These are phyloP conservation scores for Mallotus japonicus DNA, from an alignment of 441 rosid genomes.

Conservation along the genomic window DNA sequence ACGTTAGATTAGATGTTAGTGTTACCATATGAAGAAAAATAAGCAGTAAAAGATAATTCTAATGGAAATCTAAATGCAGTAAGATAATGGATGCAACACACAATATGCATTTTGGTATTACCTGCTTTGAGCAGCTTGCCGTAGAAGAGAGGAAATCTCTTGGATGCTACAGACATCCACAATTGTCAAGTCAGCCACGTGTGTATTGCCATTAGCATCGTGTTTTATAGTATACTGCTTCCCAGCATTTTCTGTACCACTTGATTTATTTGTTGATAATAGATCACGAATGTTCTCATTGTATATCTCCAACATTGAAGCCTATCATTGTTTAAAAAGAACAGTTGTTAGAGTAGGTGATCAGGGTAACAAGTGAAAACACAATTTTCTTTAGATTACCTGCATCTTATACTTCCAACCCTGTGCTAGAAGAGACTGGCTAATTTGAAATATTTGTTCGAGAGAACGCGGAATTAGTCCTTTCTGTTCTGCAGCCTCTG, in stretches of 20 bases:
- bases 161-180: conserved; percentile 76
- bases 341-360: conserved; percentile 2
- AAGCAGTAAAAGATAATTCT: neutral
- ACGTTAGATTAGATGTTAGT: neutral
- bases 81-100: too few species aligned
- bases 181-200: conserved; percentile 78
- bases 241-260: conserved; percentile 56
- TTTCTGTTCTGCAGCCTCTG: conserved; percentile 62
- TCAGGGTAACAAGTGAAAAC: neutral
- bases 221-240: conserved; percentile 85
- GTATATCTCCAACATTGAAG: conserved; percentile 95
- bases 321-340: conserved; percentile 41
- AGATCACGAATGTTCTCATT: conserved; percentile 89
- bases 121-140: conserved; percentile 96
- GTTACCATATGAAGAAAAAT: neutral
- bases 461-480: conserved; percentile 92
- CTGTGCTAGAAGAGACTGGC: conserved; percentile 69
- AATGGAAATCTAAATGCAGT: too few species aligned
- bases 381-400: conserved; percentile 35
- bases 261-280: conserved; percentile 47
- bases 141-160: conserved; percentile 72
- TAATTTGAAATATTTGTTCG: conserved; percentile 79
- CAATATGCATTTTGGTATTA: conserved; percentile 18
- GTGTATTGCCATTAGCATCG: conserved; percentile 73
- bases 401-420: conserved; percentile 98